Percentiles rank a stretch among this genome's conserved stretches.
phyloP scores from a whole-genome alignment of 305 asterid genomes.

The Rubia peregrina region DNA sequence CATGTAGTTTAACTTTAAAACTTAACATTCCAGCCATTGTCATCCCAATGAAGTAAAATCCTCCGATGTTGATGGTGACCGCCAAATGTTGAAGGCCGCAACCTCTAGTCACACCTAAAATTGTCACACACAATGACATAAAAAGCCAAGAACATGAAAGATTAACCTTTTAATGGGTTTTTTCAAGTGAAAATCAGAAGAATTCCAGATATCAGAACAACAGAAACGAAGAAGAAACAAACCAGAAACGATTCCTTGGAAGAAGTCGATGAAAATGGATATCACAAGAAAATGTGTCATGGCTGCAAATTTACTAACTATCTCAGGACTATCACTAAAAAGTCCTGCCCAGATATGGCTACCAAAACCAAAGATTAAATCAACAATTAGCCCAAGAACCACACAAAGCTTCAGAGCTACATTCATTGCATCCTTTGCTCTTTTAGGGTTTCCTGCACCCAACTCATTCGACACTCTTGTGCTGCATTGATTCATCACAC shows the following conservation, averaged over 20 bases:
- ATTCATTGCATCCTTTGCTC: conserved; percentile 54
- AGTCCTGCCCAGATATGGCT: conserved; percentile 49
- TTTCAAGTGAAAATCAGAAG: background rate
- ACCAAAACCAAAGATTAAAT: conserved; percentile 35
- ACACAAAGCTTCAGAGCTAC: conserved; percentile 55
- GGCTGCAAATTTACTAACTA: conserved; percentile 38
- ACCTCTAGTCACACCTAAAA: conserved; percentile 54
- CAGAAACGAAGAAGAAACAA: background rate
- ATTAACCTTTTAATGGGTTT: background rate
- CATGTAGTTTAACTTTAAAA: conserved; percentile 26
- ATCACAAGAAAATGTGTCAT: conserved; percentile 48
- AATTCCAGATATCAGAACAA: too few relatives aligned
- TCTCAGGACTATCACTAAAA: conserved; percentile 45
- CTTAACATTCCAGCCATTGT: conserved; percentile 26
- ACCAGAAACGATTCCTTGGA: conserved; percentile 59
- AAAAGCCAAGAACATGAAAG: background rate
- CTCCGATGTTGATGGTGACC: conserved; percentile 24
- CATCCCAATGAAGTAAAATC: conserved; percentile 34
- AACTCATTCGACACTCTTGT: conserved; percentile 23
- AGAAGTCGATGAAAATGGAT: conserved; percentile 44
- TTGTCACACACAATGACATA: background rate
- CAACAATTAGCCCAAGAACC: conserved; percentile 31
- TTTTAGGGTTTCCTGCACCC: conserved; percentile 54
- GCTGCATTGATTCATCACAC: conserved; percentile 31
- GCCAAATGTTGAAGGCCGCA: conserved; percentile 39